A percentile compares a stretch with the other conserved stretches of the same genome.
Conservation (phyloP, 2,329 filamentous ascomycete species). For the Xylariomycetidae sp. region DNA sequence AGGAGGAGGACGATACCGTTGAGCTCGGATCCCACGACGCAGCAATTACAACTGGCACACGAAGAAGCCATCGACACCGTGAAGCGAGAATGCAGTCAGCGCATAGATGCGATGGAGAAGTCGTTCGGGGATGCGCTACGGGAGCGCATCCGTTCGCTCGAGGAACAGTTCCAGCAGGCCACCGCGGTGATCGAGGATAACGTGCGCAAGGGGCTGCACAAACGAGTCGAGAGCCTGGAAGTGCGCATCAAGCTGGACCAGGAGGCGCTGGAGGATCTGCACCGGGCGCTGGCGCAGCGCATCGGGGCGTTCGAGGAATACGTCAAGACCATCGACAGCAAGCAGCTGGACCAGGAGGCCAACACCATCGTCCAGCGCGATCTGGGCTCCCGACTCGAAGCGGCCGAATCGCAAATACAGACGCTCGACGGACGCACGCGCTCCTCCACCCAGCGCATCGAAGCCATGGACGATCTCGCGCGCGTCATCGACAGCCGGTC, state of each 20-base stretch:
- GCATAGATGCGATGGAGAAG: slow-evolving; percentile 12
- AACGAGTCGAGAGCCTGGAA: slow-evolving; percentile 18
- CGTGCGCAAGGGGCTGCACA: slow-evolving; percentile 17
- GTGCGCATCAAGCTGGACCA: slow-evolving; percentile 20
- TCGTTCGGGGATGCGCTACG: slow-evolving; percentile 11
- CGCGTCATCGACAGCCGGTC: slow-evolving; percentile 20
- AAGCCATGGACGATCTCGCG: slow-evolving; percentile 21
- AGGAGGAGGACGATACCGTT: slow-evolving; percentile 4
- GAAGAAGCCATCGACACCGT: slow-evolving; percentile 9
- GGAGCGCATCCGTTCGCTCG: slow-evolving; percentile 10
- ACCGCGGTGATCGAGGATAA: slow-evolving; percentile 13
- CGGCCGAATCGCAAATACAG: slow-evolving; percentile 12
- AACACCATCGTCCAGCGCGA: slow-evolving; percentile 15
- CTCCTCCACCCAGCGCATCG: slow-evolving; percentile 16
- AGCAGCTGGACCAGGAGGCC: slow-evolving; percentile 23
- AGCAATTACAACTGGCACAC: slow-evolving; percentile 3
- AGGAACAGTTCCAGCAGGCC: slow-evolving; percentile 12
- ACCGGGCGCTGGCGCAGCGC: slow-evolving; percentile 15
- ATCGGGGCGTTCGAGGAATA: slow-evolving; percentile 20
- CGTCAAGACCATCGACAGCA: slow-evolving; percentile 18
- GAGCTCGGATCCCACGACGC: slow-evolving; percentile 1
- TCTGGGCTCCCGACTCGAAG: slow-evolving; percentile 18
- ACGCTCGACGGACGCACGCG: slow-evolving; percentile 15
- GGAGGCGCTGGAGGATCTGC: slow-evolving; percentile 17
- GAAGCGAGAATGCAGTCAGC: slow-evolving; percentile 10